These are phyloP conservation scores for Trichoderma breve DNA, from an alignment of 2,329 filamentous ascomycete genomes.

Conservation along the genomic window DNA sequence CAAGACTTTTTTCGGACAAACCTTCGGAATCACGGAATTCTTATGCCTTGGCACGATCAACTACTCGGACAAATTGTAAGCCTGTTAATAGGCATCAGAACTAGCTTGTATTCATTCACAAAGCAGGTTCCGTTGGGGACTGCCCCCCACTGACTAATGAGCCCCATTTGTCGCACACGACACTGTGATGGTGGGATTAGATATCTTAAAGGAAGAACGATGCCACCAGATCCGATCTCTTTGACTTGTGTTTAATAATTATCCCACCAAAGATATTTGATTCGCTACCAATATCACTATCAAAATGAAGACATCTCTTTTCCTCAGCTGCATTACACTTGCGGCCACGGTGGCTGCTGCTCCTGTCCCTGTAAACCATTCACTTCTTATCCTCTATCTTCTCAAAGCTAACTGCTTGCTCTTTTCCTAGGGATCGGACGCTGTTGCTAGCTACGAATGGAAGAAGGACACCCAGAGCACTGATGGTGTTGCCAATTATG, in stretches of 20 bases:
- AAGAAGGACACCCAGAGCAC: not conserved
- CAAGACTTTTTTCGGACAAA: not conserved
- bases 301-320: constrained; percentile 10
- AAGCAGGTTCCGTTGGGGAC: not conserved
- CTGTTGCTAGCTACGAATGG: not conserved
- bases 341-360: constrained; percentile 7
- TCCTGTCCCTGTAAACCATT: not conserved
- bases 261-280: not conserved
- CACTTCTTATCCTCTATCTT: no score
- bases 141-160: not conserved
- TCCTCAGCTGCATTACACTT: not conserved
- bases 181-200: not conserved
- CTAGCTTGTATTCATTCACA: not conserved
- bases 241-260: not conserved
- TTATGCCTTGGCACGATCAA: not conserved
- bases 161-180: no score
- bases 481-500: not conserved
- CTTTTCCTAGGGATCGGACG: not conserved
- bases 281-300: not conserved
- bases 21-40: not conserved
- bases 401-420: not conserved
- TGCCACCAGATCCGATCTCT: not conserved
- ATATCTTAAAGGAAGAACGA: not conserved
- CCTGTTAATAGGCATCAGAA: not conserved
- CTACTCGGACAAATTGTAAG: not conserved